Conservation (phyloP, 352 stramenopile species). For the Phytophthora citrophthora region DNA sequence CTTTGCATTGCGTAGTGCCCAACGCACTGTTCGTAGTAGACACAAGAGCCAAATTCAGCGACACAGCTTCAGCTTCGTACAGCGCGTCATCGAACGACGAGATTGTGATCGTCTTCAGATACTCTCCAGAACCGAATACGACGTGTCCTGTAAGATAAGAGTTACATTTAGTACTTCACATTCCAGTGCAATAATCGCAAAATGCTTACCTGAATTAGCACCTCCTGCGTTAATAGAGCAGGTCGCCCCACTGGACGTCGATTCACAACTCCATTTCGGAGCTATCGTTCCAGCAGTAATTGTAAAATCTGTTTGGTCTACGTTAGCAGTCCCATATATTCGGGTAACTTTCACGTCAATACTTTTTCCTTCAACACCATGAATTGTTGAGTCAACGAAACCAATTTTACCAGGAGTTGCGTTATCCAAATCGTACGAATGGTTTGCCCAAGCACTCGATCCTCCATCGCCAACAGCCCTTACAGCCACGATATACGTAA, state of each 20-base stretch:
- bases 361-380: constrained; percentile 15
- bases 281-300: constrained; percentile 10
- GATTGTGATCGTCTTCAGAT: constrained; percentile 36
- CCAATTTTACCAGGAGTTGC: constrained; percentile 16
- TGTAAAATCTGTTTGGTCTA: constrained; percentile 28
- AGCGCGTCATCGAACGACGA: constrained; percentile 30
- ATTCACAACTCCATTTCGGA: constrained; percentile 12
- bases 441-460: constrained; percentile 35
- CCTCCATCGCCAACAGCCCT: constrained; percentile 38
- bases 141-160: constrained; percentile 18
- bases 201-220: constrained; percentile 25
- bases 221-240: constrained; percentile 21
- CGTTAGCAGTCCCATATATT: constrained; percentile 29
- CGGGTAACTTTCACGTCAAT: constrained; percentile 30
- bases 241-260: constrained; percentile 8
- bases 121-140: constrained; percentile 31
- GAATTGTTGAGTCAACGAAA: constrained; percentile 21
- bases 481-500: constrained; percentile 31
- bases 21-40: constrained; percentile 26
- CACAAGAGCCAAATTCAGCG: constrained; percentile 31
- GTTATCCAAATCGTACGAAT: constrained; percentile 34
- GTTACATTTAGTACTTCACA: neutral
- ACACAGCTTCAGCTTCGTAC: constrained; percentile 30
- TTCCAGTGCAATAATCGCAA: neutral
- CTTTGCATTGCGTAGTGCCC: constrained; percentile 4